Evolutionary conservation across 2,329 filamentous ascomycete species (phyloP).

Genomic region (Davidsoniella virescens): DNA sequence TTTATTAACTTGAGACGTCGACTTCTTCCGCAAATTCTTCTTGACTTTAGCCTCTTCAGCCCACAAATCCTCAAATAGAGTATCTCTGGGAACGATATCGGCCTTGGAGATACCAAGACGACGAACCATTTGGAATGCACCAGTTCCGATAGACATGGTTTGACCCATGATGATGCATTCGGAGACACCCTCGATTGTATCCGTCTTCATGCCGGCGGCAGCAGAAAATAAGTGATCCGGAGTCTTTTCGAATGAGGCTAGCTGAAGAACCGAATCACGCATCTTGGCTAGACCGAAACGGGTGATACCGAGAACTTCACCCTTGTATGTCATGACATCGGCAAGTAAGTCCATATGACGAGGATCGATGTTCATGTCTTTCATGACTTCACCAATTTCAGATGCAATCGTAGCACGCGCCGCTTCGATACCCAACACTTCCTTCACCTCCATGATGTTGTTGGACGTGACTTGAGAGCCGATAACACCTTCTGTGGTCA

Average conservation of each 20-base stretch:
- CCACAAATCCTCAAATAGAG: constrained; percentile 58
- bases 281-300: constrained; percentile 94
- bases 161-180: constrained; percentile 99
- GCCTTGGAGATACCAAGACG: constrained; percentile 49
- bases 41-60: constrained; percentile 8
- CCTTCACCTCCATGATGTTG: constrained; percentile 73
- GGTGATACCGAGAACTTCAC: constrained; percentile 89
- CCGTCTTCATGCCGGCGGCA: constrained; percentile 78
- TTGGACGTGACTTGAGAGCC: constrained; percentile 63
- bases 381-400: constrained; percentile 84
- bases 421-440: constrained; percentile 88
- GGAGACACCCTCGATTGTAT: constrained; percentile 80
- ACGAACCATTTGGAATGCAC: constrained; percentile 77
- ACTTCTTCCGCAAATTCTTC: constrained; percentile 2
- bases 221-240: constrained; percentile 95
- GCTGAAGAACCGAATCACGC: constrained; percentile 81
- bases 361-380: constrained; percentile 86
- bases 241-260: constrained; percentile 95
- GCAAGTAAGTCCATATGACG: constrained; percentile 95
- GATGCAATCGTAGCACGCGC: constrained; percentile 75
- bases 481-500: constrained; percentile 84
- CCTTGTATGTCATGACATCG: constrained; percentile 98
- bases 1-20: background rate
- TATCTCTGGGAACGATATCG: constrained; percentile 41
- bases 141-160: constrained; percentile 80